Evolutionary conservation across 2,329 filamentous ascomycete species (phyloP).

Genomic region (Blastomyces parvus): DNA sequence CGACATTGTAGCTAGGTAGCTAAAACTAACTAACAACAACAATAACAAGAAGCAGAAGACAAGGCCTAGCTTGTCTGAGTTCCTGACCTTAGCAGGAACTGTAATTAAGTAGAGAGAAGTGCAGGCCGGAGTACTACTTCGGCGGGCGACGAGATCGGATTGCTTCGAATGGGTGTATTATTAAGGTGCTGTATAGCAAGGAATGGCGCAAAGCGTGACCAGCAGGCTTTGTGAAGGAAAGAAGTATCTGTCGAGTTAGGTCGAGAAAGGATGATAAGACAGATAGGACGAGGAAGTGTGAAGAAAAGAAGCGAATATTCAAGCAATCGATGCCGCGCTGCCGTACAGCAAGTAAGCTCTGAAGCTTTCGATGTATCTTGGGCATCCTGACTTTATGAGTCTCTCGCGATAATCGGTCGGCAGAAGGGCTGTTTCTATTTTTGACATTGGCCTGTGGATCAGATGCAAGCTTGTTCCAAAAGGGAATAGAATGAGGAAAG

Average conservation of each 20-base stretch:
- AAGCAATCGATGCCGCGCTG: constrained; percentile 9
- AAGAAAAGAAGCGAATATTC: neutral
- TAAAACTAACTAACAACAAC: neutral
- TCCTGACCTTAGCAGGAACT: neutral
- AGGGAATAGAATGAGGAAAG: neutral
- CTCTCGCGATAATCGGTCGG: constrained; percentile 11
- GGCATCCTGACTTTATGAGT: constrained; percentile 15
- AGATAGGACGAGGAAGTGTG: neutral
- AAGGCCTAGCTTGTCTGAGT: neutral
- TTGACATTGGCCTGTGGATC: constrained; percentile 13
- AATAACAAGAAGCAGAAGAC: neutral
- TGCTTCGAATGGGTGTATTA: constrained; percentile 6
- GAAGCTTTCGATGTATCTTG: constrained; percentile 11
- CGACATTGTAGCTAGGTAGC: constrained; percentile 12
- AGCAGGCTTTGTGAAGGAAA: constrained; percentile 26
- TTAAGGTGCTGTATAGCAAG: constrained; percentile 15
- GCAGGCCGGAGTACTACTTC: neutral
- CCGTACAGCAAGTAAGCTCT: constrained; percentile 11
- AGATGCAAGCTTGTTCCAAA: constrained; percentile 2
- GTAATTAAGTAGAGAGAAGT: neutral
- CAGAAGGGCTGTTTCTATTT: constrained; percentile 19
- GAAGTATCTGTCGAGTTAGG: constrained; percentile 11
- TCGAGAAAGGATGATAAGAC: constrained; percentile 15
- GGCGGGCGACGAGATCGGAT: constrained; percentile 8
- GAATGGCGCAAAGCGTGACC: constrained; percentile 33